These are phyloP conservation scores for Closterium sp. DNA, from an alignment of 139 green algal genomes.

Conservation along the genomic window DNA sequence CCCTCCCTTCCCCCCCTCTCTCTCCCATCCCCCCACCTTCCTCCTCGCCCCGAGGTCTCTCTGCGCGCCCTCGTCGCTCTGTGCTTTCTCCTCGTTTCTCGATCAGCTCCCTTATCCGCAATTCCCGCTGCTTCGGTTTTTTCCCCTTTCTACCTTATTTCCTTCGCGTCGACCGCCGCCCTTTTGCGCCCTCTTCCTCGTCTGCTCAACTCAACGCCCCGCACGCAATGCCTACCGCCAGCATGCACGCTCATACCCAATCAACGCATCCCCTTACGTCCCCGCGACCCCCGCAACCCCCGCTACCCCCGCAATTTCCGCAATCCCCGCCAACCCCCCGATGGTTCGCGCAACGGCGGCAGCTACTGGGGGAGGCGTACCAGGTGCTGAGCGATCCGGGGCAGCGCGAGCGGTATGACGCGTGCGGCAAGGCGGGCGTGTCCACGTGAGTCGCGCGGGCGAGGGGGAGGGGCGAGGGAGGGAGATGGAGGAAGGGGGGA, in stretches of 20 bases:
- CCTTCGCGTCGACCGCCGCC: not conserved
- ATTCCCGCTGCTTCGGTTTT: not conserved
- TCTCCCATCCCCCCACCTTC: not conserved
- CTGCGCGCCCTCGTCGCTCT: too few species aligned
- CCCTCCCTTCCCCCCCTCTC: too few species aligned
- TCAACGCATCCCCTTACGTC: not conserved
- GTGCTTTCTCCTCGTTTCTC: not conserved
- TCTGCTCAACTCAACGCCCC: too few species aligned
- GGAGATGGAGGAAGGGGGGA: too few species aligned
- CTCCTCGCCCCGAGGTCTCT: not conserved
- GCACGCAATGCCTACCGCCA: not conserved
- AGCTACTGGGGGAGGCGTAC: slow-evolving; percentile 64
- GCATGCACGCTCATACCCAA: not conserved
- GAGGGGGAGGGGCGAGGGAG: too few species aligned
- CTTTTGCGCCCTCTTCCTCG: not conserved
- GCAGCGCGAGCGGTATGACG: slow-evolving; percentile 68
- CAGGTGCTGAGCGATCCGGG: slow-evolving; percentile 78
- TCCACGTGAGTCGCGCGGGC: slow-evolving; percentile 30
- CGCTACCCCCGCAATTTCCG: too few species aligned
- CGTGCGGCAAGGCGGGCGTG: slow-evolving; percentile 21
- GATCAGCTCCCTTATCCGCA: too few species aligned
- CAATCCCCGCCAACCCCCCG: not conserved
- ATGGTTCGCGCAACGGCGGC: slow-evolving; percentile 28
- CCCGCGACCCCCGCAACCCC: not conserved
- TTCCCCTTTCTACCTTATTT: not conserved